phyloP scores from a whole-genome alignment of 306 rosid genomes.

The Sindora glabra region DNA sequence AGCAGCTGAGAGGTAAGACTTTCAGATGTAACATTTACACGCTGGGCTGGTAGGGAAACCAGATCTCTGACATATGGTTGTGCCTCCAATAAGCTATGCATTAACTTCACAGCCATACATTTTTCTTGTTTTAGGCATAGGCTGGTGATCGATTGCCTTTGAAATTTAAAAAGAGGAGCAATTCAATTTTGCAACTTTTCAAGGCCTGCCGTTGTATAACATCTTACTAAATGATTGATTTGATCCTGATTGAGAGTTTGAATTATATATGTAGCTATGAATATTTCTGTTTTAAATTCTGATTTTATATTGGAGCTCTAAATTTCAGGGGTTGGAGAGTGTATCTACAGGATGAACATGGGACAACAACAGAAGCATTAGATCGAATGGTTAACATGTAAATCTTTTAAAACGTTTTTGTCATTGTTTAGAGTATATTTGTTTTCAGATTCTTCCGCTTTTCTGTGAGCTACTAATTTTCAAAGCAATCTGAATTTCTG shows the following conservation, averaged over 20 bases:
- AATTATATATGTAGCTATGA: neutral
- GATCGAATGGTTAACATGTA: slow-evolving; percentile 70
- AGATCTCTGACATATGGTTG: neutral
- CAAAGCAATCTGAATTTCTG: neutral
- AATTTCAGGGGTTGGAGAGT: slow-evolving; percentile 91
- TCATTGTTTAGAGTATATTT: neutral
- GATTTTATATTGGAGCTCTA: slow-evolving; percentile 1
- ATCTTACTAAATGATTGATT: neutral
- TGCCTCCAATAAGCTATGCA: neutral
- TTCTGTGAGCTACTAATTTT: no score
- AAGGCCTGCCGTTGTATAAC: neutral
- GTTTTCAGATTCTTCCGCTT: neutral
- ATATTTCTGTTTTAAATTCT: neutral
- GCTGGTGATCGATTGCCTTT: neutral
- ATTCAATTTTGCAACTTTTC: neutral
- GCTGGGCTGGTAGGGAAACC: neutral
- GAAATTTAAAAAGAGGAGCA: neutral
- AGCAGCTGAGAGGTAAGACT: slow-evolving; percentile 72
- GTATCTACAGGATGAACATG: slow-evolving; percentile 81
- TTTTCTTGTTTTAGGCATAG: neutral
- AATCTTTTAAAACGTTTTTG: slow-evolving; percentile 7
- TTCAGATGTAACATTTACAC: neutral
- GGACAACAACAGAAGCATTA: slow-evolving; percentile 64
- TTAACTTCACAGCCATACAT: neutral
- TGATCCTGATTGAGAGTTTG: neutral